Base-by-base conservation (phyloP, 164 flowering plant genomes). In the Brasenia schreberi region DNA sequence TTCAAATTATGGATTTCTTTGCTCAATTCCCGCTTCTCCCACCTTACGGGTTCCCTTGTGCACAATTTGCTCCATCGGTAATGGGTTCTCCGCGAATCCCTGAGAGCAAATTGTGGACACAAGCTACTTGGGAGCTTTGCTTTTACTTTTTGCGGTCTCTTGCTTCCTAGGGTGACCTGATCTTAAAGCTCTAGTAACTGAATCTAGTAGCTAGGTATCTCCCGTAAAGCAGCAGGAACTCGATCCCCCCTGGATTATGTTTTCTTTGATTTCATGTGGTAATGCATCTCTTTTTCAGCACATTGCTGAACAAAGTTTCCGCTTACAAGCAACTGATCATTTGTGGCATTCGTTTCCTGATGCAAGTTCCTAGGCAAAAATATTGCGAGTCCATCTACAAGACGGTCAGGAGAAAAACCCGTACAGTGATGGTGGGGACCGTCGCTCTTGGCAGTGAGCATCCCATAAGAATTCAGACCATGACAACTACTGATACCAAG, bases 391-490 rank as follows among this genome's bases (percentile, higher is more conserved):
- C 95, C 5, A 65, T 81, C 52, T 76, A 89, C 76, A 89, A 89
- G 75, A 89, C 97, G 44, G 84, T 89, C 52, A 85, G 97, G 83
- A 86, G 98, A 73, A 93, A 93, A 74, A 93, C 98, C 19, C 65
- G 91, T 67, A 90, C 98, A 0, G 97, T 93, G 75, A 89, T 87
- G 97, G 88, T 89, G 59, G 98, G 98, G 63, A 79, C 89, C 74
- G 98, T 93, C 68, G 86, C 94, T 71, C 78, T 90, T 77, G 98
- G 98, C n/a, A 93, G 98, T 71, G 92, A 88, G 49, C 96, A 93
- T 80, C 98, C 98, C 17, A 93, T 93, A 62, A 83, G 96, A 74
- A 78, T 89, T 75, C 98, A 93, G 66, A 93, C 98, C 4, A 90
- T 93, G 98, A 93, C 98, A 17, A 93, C 98, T 39, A 76, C 86